A percentile compares a stretch with the other conserved stretches of the same genome.
Evolutionary conservation across 768 basidiomycete species (phyloP).

Genomic region (Hydnomerulius pinastri): DNA sequence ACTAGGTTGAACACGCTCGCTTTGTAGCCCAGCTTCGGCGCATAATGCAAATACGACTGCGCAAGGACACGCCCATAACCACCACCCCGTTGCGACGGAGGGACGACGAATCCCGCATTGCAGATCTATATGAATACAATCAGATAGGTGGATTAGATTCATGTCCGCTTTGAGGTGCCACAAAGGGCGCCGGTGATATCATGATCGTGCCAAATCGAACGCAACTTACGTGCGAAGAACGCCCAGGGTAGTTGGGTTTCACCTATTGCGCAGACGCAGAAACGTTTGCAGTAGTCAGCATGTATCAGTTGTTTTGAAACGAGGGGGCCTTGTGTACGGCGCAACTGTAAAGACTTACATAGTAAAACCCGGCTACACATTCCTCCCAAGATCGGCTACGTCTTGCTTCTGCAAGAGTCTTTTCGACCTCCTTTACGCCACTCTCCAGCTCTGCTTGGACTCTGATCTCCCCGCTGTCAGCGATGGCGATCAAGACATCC

Average conservation of each 20-base stretch:
- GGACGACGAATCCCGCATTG: conserved; percentile 88
- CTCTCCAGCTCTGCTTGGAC: conserved; percentile 6
- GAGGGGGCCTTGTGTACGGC: conserved; percentile 6
- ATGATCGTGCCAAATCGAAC: neutral
- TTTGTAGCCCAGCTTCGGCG: conserved; percentile 73
- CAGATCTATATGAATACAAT: conserved; percentile 55
- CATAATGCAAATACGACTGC: conserved; percentile 78
- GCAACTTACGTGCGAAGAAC: conserved; percentile 81
- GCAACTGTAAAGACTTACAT: conserved; percentile 47
- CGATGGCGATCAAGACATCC: conserved; percentile 73
- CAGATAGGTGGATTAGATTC: conserved; percentile 6
- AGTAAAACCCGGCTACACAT: conserved; percentile 77
- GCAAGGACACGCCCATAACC: conserved; percentile 76
- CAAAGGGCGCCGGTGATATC: neutral
- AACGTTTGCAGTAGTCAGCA: conserved; percentile 2
- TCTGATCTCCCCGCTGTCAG: conserved; percentile 15
- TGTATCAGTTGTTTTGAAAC: neutral
- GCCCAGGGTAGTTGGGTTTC: conserved; percentile 88
- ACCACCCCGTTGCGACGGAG: conserved; percentile 56
- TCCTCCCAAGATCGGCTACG: conserved; percentile 62
- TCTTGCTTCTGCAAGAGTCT: conserved; percentile 45
- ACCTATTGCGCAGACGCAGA: conserved; percentile 42
- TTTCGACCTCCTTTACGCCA: conserved; percentile 20
- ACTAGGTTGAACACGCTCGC: conserved; percentile 91
- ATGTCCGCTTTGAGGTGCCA: conserved; percentile 5